These are phyloP conservation scores for Mortierella sp. DNA, from an alignment of 371 early-diverging fungal species.

Conservation along the genomic window DNA sequence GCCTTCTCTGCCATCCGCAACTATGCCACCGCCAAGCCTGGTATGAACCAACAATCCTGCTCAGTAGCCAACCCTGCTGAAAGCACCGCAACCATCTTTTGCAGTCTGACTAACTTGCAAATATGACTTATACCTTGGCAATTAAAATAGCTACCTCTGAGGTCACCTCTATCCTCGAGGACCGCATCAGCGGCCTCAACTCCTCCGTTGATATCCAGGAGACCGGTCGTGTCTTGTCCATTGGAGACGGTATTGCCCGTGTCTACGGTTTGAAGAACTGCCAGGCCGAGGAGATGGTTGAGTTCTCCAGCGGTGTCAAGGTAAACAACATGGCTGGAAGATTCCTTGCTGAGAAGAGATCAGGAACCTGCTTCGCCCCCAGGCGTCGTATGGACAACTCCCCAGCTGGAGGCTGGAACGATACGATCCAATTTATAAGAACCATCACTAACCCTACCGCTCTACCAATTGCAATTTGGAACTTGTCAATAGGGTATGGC, in stretches of 20 bases:
- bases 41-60: conserved; percentile 16
- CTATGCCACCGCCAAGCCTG: conserved; percentile 73
- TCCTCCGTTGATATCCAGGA: conserved; percentile 90
- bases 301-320: conserved; percentile 97
- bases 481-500: conserved; percentile 84
- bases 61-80: background rate
- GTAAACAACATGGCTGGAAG: conserved; percentile 55
- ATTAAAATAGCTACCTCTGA: conserved; percentile 47
- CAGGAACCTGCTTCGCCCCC: too few species aligned
- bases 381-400: too few species aligned
- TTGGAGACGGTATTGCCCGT: conserved; percentile 99
- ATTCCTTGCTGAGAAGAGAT: too few species aligned
- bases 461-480: too few species aligned
- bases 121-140: background rate
- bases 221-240: conserved; percentile 95
- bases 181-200: conserved; percentile 89
- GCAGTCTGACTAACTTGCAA: background rate
- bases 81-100: background rate
- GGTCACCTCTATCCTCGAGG: conserved; percentile 65
- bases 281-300: conserved; percentile 99
- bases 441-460: too few species aligned
- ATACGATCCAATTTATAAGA: too few species aligned
- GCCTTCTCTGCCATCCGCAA: conserved; percentile 66
- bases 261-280: conserved; percentile 97
- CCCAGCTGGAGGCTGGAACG: too few species aligned